These are phyloP conservation scores for Vanrija sp. DNA, from an alignment of 1,284 basidiomycete species.

Conservation along the genomic window DNA sequence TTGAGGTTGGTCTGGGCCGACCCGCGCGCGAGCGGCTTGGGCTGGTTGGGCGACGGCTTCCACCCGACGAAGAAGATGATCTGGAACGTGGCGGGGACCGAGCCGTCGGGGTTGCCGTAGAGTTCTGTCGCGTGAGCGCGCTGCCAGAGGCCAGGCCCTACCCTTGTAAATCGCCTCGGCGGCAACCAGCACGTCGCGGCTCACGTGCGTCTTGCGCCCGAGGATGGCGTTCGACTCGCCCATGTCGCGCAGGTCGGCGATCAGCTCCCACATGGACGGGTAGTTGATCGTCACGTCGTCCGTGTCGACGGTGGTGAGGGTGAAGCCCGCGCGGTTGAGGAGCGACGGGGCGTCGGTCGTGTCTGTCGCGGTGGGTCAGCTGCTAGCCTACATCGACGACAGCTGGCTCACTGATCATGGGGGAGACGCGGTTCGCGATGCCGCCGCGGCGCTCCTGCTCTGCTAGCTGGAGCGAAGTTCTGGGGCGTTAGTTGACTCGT, in stretches of 20 bases:
- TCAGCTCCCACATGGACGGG: slow-evolving; percentile 92
- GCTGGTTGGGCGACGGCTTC: slow-evolving; percentile 83
- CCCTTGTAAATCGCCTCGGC: slow-evolving; percentile 92
- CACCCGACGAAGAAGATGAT: slow-evolving; percentile 99
- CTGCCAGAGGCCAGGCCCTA: slow-evolving; percentile 35
- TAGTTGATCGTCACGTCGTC: slow-evolving; percentile 91
- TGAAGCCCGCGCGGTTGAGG: slow-evolving; percentile 87
- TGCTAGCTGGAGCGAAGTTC: slow-evolving; percentile 75
- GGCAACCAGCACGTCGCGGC: slow-evolving; percentile 82
- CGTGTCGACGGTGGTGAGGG: slow-evolving; percentile 87
- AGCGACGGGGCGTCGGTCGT: slow-evolving; percentile 87
- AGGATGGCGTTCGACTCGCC: slow-evolving; percentile 92
- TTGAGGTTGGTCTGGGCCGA: slow-evolving; percentile 74
- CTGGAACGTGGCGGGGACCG: slow-evolving; percentile 91
- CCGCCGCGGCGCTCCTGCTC: slow-evolving; percentile 93
- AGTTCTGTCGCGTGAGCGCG: slow-evolving; percentile 57
- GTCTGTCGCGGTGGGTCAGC: slow-evolving; percentile 55
- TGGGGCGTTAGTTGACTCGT: slow-evolving; percentile 1
- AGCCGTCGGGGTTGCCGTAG: slow-evolving; percentile 76
- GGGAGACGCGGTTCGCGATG: slow-evolving; percentile 88
- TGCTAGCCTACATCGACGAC: background rate
- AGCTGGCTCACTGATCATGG: slow-evolving; percentile 78
- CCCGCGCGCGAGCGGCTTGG: slow-evolving; percentile 80
- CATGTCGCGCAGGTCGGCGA: slow-evolving; percentile 92
- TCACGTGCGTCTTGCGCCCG: slow-evolving; percentile 63